phyloP scores from a whole-genome alignment of 805 yeast species.

The Tetrapisispora nanseiensis region DNA sequence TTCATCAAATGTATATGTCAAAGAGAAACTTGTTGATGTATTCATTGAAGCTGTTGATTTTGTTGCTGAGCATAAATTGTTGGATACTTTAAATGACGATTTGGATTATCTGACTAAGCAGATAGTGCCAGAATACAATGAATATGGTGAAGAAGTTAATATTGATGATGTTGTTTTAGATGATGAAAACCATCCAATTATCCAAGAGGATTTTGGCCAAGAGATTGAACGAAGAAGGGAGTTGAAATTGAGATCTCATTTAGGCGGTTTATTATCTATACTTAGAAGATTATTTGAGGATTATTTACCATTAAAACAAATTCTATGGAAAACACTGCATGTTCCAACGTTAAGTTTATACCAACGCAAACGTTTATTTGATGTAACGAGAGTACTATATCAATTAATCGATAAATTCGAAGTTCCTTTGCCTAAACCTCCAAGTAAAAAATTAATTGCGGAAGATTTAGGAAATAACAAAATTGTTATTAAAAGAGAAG shows the following conservation, averaged over 20 bases:
- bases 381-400: slow-evolving; percentile 55
- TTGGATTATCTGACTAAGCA: slow-evolving; percentile 31
- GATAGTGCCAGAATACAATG: slow-evolving; percentile 16
- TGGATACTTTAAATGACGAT: slow-evolving; percentile 57
- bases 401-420: slow-evolving; percentile 48
- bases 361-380: slow-evolving; percentile 54
- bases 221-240: slow-evolving; percentile 17
- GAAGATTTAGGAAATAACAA: slow-evolving; percentile 42
- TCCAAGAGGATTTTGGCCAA: slow-evolving; percentile 10
- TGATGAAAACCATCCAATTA: slow-evolving; percentile 10
- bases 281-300: slow-evolving; percentile 24
- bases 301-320: slow-evolving; percentile 45
- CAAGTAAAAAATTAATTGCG: slow-evolving; percentile 57
- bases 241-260: slow-evolving; percentile 19
- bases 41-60: slow-evolving; percentile 48
- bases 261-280: slow-evolving; percentile 19
- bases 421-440: slow-evolving; percentile 60
- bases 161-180: slow-evolving; percentile 4
- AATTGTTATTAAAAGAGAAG: slow-evolving; percentile 51
- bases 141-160: slow-evolving; percentile 9
- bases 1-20: slow-evolving; percentile 46
- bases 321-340: slow-evolving; percentile 63
- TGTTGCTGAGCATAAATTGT: slow-evolving; percentile 57
- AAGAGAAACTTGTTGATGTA: slow-evolving; percentile 37
- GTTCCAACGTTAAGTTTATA: slow-evolving; percentile 49